These are phyloP conservation scores for Quercus bicolor DNA, from an alignment of 306 rosid species.

Conservation along the genomic window DNA sequence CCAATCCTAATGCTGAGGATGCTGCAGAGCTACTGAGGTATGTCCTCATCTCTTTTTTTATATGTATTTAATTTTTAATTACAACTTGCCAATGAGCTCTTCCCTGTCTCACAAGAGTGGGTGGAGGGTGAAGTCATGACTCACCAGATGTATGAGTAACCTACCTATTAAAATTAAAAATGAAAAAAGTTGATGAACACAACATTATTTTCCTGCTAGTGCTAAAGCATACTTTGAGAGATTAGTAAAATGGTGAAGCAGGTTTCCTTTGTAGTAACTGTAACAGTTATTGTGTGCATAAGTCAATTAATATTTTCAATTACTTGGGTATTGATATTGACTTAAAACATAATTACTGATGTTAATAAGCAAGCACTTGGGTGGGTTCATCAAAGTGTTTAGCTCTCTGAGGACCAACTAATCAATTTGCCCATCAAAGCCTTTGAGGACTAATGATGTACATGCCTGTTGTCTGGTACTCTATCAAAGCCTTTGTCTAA, in stretches of 20 bases:
- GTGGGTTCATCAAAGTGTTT: no score
- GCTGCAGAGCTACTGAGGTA: conserved; percentile 93
- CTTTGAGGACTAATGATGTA: background rate
- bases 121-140: no score
- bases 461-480: background rate
- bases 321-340: no score
- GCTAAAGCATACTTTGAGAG: background rate
- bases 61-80: background rate
- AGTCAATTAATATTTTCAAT: no score
- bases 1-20: conserved; percentile 94
- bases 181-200: background rate
- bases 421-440: background rate
- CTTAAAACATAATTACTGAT: no score
- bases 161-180: no score
- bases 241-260: background rate
- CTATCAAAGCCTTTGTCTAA: background rate
- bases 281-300: no score
- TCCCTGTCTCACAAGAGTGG: no score
- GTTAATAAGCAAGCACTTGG: no score
- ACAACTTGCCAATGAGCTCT: no score
- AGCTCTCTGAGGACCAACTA: background rate
- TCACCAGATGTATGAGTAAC: no score
- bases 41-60: background rate
- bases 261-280: no score
- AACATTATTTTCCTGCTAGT: background rate